Conservation (phyloP, 805 yeast species). For the Groenewaldozyma salmanticensis region DNA sequence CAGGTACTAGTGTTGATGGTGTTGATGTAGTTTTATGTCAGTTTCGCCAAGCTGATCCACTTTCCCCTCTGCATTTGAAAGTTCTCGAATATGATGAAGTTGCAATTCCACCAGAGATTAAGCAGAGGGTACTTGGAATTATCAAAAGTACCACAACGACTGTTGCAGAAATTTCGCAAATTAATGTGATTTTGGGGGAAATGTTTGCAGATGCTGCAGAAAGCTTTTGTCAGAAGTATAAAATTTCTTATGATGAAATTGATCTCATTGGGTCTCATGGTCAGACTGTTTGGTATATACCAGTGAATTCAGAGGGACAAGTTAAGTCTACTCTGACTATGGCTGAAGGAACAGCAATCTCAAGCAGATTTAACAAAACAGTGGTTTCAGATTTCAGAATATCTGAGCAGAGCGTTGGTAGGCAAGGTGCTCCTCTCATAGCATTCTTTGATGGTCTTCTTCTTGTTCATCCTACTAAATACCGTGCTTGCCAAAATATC, state of each 20-base stretch:
- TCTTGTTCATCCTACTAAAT: constrained; percentile 18
- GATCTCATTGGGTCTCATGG: constrained; percentile 23
- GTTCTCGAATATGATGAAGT: constrained; percentile 11
- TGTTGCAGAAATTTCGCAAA: constrained; percentile 12
- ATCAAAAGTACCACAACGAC: constrained; percentile 11
- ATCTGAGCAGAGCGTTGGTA: constrained; percentile 22
- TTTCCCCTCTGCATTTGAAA: constrained; percentile 6
- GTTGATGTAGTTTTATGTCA: constrained; percentile 13
- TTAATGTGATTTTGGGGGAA: constrained; percentile 12
- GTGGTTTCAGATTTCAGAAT: constrained; percentile 21
- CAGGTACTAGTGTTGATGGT: constrained; percentile 14
- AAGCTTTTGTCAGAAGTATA: constrained; percentile 9
- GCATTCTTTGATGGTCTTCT: constrained; percentile 23
- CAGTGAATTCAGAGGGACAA: constrained; percentile 14
- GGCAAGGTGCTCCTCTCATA: constrained; percentile 25
- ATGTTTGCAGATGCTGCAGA: constrained; percentile 13
- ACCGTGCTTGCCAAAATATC: constrained; percentile 22
- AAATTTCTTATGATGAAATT: constrained; percentile 7
- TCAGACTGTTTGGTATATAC: constrained; percentile 23
- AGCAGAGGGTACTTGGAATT: constrained; percentile 9
- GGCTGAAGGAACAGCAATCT: constrained; percentile 20
- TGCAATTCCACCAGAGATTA: constrained; percentile 9
- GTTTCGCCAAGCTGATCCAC: constrained; percentile 8
- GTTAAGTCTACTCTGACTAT: constrained; percentile 18
- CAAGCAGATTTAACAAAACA: constrained; percentile 15